Conservation (phyloP, 306 rosid genomes). For the Castanospermum australe region DNA sequence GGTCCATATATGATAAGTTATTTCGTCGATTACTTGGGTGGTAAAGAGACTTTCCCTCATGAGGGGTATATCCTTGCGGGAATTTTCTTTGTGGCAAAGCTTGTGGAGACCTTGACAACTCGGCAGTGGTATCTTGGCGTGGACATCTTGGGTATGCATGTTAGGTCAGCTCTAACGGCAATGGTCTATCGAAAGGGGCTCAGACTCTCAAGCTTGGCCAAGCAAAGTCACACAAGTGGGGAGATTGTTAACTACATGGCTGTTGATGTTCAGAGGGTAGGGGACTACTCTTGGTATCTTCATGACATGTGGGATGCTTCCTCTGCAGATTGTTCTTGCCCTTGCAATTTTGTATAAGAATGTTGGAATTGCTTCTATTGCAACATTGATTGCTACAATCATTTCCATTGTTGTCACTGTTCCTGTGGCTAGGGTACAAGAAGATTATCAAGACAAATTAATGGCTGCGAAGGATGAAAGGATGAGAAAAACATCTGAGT, state of each 20-base stretch:
- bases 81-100: slow-evolving; percentile 83
- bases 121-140: slow-evolving; percentile 99
- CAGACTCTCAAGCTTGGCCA: slow-evolving; percentile 84
- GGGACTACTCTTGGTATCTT: slow-evolving; percentile 97
- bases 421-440: slow-evolving; percentile 86
- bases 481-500: slow-evolving; percentile 97
- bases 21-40: slow-evolving; percentile 94
- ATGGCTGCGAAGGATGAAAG: slow-evolving; percentile 99
- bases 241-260: slow-evolving; percentile 99
- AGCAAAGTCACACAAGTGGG: slow-evolving; percentile 95
- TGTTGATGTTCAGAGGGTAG: slow-evolving; percentile 94
- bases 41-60: slow-evolving; percentile 69
- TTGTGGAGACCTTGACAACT: slow-evolving; percentile 86
- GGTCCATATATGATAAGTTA: slow-evolving; percentile 97
- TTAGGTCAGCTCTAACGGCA: slow-evolving; percentile 92
- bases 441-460: slow-evolving; percentile 88
- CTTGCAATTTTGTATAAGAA: slow-evolving; percentile 95
- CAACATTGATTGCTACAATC: slow-evolving; percentile 88
- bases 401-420: slow-evolving; percentile 81
- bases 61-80: slow-evolving; percentile 96
- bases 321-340: slow-evolving; percentile 90
- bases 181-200: slow-evolving; percentile 95
- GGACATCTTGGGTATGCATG: slow-evolving; percentile 98
- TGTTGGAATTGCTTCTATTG: slow-evolving; percentile 91
- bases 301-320: slow-evolving; percentile 99